Percentiles rank a stretch among this genome's conserved stretches.
Conservation (phyloP, 805 yeast genomes). For the Pichia occidentalis region DNA sequence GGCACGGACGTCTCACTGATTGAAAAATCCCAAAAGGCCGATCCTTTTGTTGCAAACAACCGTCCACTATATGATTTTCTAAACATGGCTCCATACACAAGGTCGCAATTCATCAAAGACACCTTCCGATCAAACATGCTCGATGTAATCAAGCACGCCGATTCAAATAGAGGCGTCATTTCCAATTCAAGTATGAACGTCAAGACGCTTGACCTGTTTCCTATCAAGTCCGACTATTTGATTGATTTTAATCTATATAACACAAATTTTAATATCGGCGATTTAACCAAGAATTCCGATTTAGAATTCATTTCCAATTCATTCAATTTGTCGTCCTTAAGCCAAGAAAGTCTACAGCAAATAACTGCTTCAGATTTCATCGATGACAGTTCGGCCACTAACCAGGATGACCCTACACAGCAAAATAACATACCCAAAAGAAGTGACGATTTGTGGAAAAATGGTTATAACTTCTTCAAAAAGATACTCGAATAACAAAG, state of each 20-base stretch:
- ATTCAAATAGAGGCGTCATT: slow-evolving; percentile 54
- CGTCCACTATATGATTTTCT: too few relatives aligned
- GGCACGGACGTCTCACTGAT: too few relatives aligned
- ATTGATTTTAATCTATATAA: background rate
- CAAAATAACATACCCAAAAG: too few relatives aligned
- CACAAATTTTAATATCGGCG: too few relatives aligned
- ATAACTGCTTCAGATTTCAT: slow-evolving; percentile 23
- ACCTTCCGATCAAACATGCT: slow-evolving; percentile 37
- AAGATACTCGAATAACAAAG: slow-evolving; percentile 25
- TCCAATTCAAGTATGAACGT: slow-evolving; percentile 75
- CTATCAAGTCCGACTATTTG: slow-evolving; percentile 18
- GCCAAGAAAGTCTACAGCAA: slow-evolving; percentile 24
- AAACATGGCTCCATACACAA: slow-evolving; percentile 1
- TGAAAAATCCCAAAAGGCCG: too few relatives aligned
- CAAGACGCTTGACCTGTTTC: slow-evolving; percentile 61
- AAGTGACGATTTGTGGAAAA: slow-evolving; percentile 29
- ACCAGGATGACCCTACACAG: too few relatives aligned
- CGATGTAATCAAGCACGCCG: slow-evolving; percentile 46
- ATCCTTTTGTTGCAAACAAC: too few relatives aligned
- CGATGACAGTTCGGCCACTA: slow-evolving; percentile 7
- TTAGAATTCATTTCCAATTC: background rate
- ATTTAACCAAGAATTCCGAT: background rate
- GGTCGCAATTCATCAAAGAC: slow-evolving; percentile 25
- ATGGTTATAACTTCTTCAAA: slow-evolving; percentile 35
- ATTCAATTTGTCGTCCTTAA: slow-evolving; percentile 2